Base-by-base conservation (phyloP, 1,284 basidiomycete genomes). In the Pseudozyma sp. region DNA sequence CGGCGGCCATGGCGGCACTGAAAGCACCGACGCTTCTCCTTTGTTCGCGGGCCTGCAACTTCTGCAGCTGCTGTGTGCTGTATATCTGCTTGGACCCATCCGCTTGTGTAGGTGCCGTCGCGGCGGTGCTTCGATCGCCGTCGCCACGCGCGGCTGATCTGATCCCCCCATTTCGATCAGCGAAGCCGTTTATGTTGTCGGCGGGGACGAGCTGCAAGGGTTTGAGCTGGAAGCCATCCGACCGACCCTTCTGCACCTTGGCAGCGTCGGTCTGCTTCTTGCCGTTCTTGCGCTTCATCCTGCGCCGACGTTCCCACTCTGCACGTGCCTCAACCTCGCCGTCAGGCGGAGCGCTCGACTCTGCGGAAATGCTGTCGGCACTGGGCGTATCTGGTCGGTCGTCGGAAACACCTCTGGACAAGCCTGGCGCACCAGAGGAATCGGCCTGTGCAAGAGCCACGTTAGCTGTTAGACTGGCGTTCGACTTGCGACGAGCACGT, bases 251-350 rank as follows among this genome's bases (percentile, higher is more conserved):
- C 7, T 46, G 59, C 10, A 49, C 33, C 42, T 69, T 62, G 31
- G 52, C 33, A 4, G 48, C 14, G 10, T 58, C 52, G 43, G n/a
- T 33, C 44, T 65, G 57, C 63, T 65, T 70, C 42, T 59, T 63
- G 34, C 33, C 62, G 34, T 68, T 54, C 50, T 75, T 70, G 31
- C 63, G 71, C 63, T 75, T 75, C 69, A 77, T 75, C 45, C 69
- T 70, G 29, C 74, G 71, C n/a, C 74, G 61, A 14, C 79, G 68
- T 50, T 81, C 81, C 81, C 81, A 82, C 42, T 81, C 80, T 30
- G 81, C 80, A 31, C 77, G 64, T 17, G 81, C 81, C 47, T 83
- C 81, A 7, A 82, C 68, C 50, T 83, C 81, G 42, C 81, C 81
- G 17, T 82, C 80, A 6, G 80, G 81, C 17, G 81, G 81, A 30